These are phyloP conservation scores for Pichia sp. DNA, from an alignment of 1,139 yeast species.

Conservation along the genomic window DNA sequence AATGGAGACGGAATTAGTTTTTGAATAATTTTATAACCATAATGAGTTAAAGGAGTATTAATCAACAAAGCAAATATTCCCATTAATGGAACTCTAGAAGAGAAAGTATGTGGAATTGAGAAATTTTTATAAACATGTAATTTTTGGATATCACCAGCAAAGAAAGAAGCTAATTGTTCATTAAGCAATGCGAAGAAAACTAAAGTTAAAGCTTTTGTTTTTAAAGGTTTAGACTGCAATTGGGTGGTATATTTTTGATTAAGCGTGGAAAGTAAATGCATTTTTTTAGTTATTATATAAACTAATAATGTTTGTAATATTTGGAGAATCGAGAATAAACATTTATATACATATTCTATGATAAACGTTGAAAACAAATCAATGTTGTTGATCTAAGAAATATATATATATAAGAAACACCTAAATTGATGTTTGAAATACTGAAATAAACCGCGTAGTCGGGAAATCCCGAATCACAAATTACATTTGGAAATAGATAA, in stretches of 20 bases:
- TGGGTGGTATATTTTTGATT: conserved; percentile 5
- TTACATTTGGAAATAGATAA: too few relatives aligned
- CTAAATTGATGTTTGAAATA: too few relatives aligned
- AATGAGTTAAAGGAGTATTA: conserved; percentile 72
- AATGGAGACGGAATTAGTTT: conserved; percentile 38
- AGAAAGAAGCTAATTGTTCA: conserved; percentile 49
- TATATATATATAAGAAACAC: too few relatives aligned
- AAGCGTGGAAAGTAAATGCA: neutral
- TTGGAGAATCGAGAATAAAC: too few relatives aligned
- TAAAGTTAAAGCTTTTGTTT: conserved; percentile 57
- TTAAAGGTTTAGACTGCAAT: conserved; percentile 37
- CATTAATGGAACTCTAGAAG: conserved; percentile 54
- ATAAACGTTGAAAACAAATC: too few relatives aligned
- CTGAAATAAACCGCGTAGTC: too few relatives aligned
- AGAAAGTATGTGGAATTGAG: conserved; percentile 35
- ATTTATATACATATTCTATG: too few relatives aligned
- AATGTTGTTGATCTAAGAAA: too few relatives aligned
- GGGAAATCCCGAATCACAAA: too few relatives aligned
- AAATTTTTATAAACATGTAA: conserved; percentile 12
- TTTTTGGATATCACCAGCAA: conserved; percentile 36
- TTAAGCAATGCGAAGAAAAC: conserved; percentile 52
- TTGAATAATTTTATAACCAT: conserved; percentile 44
- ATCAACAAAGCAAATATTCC: conserved; percentile 65
- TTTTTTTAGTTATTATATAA: neutral
- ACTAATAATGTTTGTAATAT: too few relatives aligned